Evolutionary conservation across 2,329 filamentous ascomycete species (phyloP).

Genomic region (Lasiodiplodia hormozganensis): DNA sequence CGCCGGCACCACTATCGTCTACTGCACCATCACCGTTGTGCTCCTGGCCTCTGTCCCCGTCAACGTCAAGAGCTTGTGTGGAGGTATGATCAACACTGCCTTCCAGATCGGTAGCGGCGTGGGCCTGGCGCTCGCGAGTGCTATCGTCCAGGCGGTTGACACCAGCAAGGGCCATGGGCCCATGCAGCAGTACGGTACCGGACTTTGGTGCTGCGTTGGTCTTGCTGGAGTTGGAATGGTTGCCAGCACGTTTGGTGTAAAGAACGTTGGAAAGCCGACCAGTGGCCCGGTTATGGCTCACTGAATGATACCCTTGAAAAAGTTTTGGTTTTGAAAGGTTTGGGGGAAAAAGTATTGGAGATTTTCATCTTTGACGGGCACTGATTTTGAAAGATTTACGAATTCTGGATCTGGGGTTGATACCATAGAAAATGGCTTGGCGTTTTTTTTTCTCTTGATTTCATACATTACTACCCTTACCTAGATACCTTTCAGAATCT

Average conservation of each 20-base stretch:
- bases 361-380: background rate
- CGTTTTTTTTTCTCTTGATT: background rate
- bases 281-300: constrained; percentile 22
- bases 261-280: constrained; percentile 25
- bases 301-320: constrained; percentile 5
- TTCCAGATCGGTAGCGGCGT: constrained; percentile 54
- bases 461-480: background rate
- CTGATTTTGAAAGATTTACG: background rate
- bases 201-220: constrained; percentile 52
- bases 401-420: background rate
- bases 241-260: constrained; percentile 34
- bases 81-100: constrained; percentile 53
- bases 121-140: constrained; percentile 49
- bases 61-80: constrained; percentile 51
- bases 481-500: background rate
- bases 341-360: background rate
- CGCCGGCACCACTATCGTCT: constrained; percentile 50
- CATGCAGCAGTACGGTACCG: constrained; percentile 48
- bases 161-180: constrained; percentile 43
- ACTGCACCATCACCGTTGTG: constrained; percentile 52
- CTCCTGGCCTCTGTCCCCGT: constrained; percentile 50
- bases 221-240: constrained; percentile 48
- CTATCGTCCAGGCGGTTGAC: constrained; percentile 49
- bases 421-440: background rate
- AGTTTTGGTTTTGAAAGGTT: background rate